These are phyloP conservation scores for Aquilaria yunnanensis DNA, from an alignment of 345 rosid genomes.

Conservation along the genomic window DNA sequence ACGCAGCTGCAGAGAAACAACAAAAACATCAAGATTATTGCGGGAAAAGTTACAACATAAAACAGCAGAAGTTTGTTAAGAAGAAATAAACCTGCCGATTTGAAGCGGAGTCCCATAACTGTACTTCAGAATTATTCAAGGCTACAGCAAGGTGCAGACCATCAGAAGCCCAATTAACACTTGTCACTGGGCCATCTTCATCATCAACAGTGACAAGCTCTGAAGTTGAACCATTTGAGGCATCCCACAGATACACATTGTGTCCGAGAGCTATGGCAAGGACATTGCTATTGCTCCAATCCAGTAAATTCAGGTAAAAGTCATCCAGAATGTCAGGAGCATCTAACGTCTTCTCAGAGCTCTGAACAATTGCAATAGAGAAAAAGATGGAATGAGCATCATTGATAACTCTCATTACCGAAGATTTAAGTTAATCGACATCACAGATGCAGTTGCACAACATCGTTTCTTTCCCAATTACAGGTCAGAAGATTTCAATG, in stretches of 20 bases:
- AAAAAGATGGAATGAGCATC: not conserved
- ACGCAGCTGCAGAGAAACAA: slow-evolving; percentile 17
- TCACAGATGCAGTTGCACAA: no score
- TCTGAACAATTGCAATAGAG: slow-evolving; percentile 14
- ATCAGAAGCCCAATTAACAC: slow-evolving; percentile 44
- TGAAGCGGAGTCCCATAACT: slow-evolving; percentile 35
- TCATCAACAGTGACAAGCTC: slow-evolving; percentile 37
- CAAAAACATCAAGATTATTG: not conserved
- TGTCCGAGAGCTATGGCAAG: slow-evolving; percentile 30
- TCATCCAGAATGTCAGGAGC: slow-evolving; percentile 35
- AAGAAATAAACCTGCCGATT: slow-evolving; percentile 18
- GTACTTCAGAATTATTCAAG: slow-evolving; percentile 40
- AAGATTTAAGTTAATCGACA: no score
- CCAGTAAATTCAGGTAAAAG: slow-evolving; percentile 36
- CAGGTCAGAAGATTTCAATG: no score
- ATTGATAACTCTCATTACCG: not conserved
- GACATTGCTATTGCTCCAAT: slow-evolving; percentile 39
- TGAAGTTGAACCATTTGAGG: slow-evolving; percentile 28
- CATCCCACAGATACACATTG: slow-evolving; percentile 38
- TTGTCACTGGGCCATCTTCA: slow-evolving; percentile 38
- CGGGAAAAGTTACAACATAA: not conserved
- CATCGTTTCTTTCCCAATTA: no score
- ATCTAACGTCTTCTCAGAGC: slow-evolving; percentile 38
- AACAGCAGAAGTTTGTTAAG: not conserved
- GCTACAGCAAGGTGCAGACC: slow-evolving; percentile 37